Percentiles rank a stretch among this genome's conserved stretches.
Conservation (phyloP, 768 basidiomycete species). For the Phylloporus scabripes region DNA sequence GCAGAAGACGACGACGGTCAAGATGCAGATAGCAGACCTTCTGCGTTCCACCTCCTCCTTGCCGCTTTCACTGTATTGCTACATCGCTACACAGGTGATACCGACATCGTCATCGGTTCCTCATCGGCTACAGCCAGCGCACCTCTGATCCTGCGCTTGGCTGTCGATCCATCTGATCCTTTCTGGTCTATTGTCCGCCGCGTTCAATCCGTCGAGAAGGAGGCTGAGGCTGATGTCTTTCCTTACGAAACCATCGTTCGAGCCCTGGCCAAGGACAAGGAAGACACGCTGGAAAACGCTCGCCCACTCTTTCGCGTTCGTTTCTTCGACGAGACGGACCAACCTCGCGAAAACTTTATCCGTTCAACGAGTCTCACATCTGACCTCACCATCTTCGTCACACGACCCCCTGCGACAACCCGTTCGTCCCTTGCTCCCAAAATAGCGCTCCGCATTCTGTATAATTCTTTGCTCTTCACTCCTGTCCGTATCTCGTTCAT, state of each 20-base stretch:
- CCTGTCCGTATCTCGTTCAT: conserved; percentile 68
- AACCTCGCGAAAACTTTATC: conserved; percentile 67
- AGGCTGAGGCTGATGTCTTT: conserved; percentile 76
- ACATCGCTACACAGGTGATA: conserved; percentile 94
- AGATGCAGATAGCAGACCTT: conserved; percentile 44
- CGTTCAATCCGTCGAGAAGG: conserved; percentile 76
- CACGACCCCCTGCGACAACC: conserved; percentile 59
- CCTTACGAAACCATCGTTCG: conserved; percentile 75
- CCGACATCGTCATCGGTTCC: conserved; percentile 86
- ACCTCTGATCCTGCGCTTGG: conserved; percentile 79
- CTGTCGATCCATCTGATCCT: conserved; percentile 78
- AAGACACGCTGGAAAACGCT: conserved; percentile 46
- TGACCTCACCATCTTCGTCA: conserved; percentile 90
- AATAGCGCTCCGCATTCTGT: conserved; percentile 78
- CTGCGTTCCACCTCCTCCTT: conserved; percentile 86
- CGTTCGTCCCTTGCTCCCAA: conserved; percentile 67
- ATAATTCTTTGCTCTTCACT: conserved; percentile 94
- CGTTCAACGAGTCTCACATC: conserved; percentile 77
- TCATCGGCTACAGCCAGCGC: conserved; percentile 71
- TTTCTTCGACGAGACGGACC: conserved; percentile 92
- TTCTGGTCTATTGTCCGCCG: conserved; percentile 86
- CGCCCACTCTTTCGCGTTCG: conserved; percentile 84
- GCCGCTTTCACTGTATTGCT: conserved; percentile 89
- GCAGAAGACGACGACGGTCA: conserved; percentile 45
- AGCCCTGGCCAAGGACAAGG: conserved; percentile 61